A percentile compares a stretch with the other conserved stretches of the same genome.
phyloP scores from a whole-genome alignment of 441 rosid species.

The Rhodomyrtus psidioides region DNA sequence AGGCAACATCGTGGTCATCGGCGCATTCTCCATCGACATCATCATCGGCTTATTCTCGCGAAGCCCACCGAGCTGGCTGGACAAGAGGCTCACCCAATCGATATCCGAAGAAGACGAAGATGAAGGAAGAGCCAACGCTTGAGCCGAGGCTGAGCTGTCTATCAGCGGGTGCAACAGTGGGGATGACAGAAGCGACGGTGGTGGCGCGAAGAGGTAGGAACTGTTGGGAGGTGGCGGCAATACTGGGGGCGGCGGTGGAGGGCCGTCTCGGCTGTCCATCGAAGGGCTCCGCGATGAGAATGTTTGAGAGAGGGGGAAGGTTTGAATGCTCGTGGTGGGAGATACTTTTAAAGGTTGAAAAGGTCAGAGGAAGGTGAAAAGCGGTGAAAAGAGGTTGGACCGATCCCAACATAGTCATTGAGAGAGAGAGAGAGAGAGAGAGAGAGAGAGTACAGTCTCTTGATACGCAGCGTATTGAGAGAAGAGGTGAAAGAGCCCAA shows the following conservation, averaged over 20 bases:
- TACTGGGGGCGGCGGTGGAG: not conserved
- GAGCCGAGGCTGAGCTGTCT: not conserved
- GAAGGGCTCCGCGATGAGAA: not conserved
- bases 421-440: not conserved
- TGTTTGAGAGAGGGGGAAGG: not conserved
- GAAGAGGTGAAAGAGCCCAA: not conserved
- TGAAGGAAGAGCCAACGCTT: not conserved
- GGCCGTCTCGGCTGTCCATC: not conserved
- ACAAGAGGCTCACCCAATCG: conserved; percentile 54
- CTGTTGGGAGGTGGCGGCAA: not conserved
- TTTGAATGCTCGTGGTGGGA: not conserved
- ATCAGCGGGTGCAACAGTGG: not conserved
- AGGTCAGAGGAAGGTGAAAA: not conserved
- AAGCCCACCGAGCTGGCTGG: conserved; percentile 13
- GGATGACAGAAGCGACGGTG: not conserved
- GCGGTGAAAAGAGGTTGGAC: not conserved
- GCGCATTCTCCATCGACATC: not conserved
- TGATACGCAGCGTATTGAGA: not conserved
- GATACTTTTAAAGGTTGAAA: not conserved
- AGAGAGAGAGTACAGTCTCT: not conserved
- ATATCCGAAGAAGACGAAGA: conserved; percentile 19
- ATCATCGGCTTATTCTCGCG: not conserved
- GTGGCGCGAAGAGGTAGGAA: not conserved
- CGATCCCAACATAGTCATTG: not conserved
- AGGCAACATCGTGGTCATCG: not conserved